Base-by-base conservation (phyloP, 2,329 filamentous ascomycete species). In the Ilyonectria destructans region DNA sequence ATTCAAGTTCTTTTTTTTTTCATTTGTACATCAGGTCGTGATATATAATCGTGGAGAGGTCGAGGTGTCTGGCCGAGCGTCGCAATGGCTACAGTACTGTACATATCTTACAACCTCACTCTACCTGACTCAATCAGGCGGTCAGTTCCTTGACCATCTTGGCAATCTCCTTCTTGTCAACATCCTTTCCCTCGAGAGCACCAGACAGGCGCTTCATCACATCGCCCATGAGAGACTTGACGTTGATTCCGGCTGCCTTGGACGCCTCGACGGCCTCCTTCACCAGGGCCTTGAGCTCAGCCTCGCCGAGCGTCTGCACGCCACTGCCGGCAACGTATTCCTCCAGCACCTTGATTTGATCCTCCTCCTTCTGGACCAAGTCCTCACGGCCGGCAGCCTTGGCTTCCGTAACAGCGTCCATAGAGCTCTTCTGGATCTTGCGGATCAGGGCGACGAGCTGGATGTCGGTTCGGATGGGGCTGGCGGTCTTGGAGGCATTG, bases 401-500 rank as follows among this genome's bases (percentile, higher is more conserved):
- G 79, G 93, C 93, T 77, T 95, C 91, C 40, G 84, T 83, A 17
- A 85, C 85, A 1, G 93, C 89, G 19, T 90, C 87, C 57, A 86
- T 82, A 4, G 87, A 85, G 2, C 86, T 83, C 49, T 87, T 86
- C 23, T 88, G 86, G 58, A 90, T 87, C 81, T 91, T 92, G 70
- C 89, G 87, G 63, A 96, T 86, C 56, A 95, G 84, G 8, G 85
- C 83, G 31, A 94, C 88, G 62, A 96, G 85, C 76, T 92, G 89
- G 70, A 88, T 86, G 79, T 96, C 92, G 23, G 89, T 93, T 62
- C 83, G 85, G 76, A 95, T 89, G n/a, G 93, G 93, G 45, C 83
- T 85, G 45, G 86, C 77, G 15, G 92, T 94, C 82, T 95, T 95
- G 78, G 90, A 91, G 37, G 92, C 90, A 80, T 95, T 95, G 74